Conservation (phyloP, 257 asterid species). For the Jacaranda mimosifolia region DNA sequence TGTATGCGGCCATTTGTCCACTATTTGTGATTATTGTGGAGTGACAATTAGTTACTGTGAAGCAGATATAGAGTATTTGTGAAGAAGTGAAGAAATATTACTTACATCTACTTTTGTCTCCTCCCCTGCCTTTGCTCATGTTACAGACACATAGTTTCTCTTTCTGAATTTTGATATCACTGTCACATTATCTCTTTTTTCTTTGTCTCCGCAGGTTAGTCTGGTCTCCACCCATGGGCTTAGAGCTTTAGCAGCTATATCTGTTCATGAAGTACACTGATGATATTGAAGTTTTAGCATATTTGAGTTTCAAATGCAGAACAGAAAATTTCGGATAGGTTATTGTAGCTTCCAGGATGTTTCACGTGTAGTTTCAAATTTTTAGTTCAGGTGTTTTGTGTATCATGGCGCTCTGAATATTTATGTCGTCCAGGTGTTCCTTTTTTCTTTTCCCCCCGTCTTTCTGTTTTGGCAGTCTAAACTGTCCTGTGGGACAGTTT, state of each 20-base stretch:
- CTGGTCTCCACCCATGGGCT: constrained; percentile 14
- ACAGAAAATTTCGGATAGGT: constrained; percentile 37
- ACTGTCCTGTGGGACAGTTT: constrained; percentile 6
- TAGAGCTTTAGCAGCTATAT: constrained; percentile 25
- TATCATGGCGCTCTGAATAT: constrained; percentile 36
- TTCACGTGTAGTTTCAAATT: constrained; percentile 33
- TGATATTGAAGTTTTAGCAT: constrained; percentile 34
- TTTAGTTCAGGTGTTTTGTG: constrained; percentile 36
- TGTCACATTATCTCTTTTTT: neutral
- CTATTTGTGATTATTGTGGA: neutral
- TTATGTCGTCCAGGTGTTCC: constrained; percentile 22
- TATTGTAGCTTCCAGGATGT: constrained; percentile 39
- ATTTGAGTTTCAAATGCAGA: constrained; percentile 37
- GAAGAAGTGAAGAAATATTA: neutral
- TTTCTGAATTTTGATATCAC: constrained; percentile 13
- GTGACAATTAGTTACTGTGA: neutral
- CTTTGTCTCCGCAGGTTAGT: constrained; percentile 36
- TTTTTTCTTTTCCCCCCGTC: neutral
- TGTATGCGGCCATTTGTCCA: neutral
- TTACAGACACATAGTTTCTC: neutral
- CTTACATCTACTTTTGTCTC: neutral
- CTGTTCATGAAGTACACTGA: constrained; percentile 34
- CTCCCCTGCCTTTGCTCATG: constrained; percentile 1
- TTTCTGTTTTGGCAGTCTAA: constrained; percentile 25
- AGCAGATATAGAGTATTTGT: neutral